A percentile compares a stretch with the other conserved stretches of the same genome.
Conservation (phyloP, 2,329 filamentous ascomycete genomes). For the Stemphylium lycopersici region DNA sequence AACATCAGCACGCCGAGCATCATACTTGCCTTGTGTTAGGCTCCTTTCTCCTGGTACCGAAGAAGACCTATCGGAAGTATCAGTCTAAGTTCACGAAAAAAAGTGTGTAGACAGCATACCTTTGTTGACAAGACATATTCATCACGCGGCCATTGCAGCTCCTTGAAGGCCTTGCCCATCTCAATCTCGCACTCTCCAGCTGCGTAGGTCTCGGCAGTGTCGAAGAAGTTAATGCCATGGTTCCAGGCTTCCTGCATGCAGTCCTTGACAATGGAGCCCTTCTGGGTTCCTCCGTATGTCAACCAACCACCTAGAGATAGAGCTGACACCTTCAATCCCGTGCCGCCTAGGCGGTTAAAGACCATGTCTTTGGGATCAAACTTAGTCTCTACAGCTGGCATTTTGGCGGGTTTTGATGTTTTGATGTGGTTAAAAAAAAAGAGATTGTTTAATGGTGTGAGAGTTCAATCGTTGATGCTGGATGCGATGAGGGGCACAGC, state of each 20-base stretch:
- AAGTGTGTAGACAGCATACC: conserved; percentile 4
- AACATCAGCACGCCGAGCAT: neutral
- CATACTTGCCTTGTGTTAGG: conserved; percentile 53
- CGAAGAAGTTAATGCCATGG: conserved; percentile 58
- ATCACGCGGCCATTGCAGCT: conserved; percentile 56
- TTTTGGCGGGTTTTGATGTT: conserved; percentile 19
- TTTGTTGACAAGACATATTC: conserved; percentile 38
- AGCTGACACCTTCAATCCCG: conserved; percentile 58
- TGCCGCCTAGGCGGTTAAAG: conserved; percentile 39
- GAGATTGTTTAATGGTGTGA: neutral
- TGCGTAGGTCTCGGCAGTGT: conserved; percentile 61
- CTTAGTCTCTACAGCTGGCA: conserved; percentile 52
- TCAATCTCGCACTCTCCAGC: conserved; percentile 67
- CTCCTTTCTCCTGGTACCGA: conserved; percentile 64
- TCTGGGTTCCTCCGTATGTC: conserved; percentile 58
- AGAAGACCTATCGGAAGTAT: conserved; percentile 53
- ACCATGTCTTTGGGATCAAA: conserved; percentile 57
- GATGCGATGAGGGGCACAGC: conserved; percentile 18
- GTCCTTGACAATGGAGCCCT: conserved; percentile 55
- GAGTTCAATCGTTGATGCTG: neutral
- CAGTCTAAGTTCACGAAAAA: neutral
- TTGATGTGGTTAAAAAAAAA: neutral
- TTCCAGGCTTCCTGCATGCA: conserved; percentile 58
- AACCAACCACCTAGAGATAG: conserved; percentile 56
- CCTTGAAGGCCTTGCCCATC: conserved; percentile 59